phyloP scores from a whole-genome alignment of 768 basidiomycete genomes.

The Trametes cubensis region DNA sequence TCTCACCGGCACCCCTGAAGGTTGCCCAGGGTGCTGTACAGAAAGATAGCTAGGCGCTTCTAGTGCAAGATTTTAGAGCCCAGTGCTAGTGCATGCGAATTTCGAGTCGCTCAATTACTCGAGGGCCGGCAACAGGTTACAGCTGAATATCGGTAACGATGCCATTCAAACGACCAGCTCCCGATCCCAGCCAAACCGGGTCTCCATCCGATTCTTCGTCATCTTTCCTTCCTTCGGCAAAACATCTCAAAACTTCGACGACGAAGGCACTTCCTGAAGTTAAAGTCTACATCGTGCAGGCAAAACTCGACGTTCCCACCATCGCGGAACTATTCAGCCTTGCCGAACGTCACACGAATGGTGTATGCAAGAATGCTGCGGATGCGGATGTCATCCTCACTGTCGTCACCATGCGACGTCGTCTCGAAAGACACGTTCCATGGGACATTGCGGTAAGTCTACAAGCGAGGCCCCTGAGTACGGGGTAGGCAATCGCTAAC shows the following conservation, averaged over 20 bases:
- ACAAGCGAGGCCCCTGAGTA: background rate
- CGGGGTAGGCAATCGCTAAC: too few species aligned
- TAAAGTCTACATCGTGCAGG: slow-evolving; percentile 33
- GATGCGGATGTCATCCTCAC: slow-evolving; percentile 72
- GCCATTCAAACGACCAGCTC: slow-evolving; percentile 32
- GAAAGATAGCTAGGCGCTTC: too few species aligned
- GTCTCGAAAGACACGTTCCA: slow-evolving; percentile 69
- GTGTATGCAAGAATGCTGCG: slow-evolving; percentile 43
- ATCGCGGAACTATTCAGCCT: slow-evolving; percentile 35
- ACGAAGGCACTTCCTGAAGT: slow-evolving; percentile 23
- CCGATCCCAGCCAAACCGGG: slow-evolving; percentile 10
- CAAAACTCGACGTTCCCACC: slow-evolving; percentile 31
- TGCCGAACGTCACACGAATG: slow-evolving; percentile 32
- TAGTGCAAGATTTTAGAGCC: too few species aligned
- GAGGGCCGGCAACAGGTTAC: background rate
- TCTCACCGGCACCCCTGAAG: too few species aligned
- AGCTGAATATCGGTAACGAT: slow-evolving; percentile 7
- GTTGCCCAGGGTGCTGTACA: too few species aligned
- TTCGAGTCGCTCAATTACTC: too few species aligned
- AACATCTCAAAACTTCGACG: slow-evolving; percentile 18
- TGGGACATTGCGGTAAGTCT: slow-evolving; percentile 66
- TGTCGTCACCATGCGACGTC: slow-evolving; percentile 61
- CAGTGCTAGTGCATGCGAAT: too few species aligned
- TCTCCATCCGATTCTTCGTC: slow-evolving; percentile 18
- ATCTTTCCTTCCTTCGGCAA: slow-evolving; percentile 15